Evolutionary conservation across 441 rosid genomes (phyloP).

Genomic region (Breynia disticha): DNA sequence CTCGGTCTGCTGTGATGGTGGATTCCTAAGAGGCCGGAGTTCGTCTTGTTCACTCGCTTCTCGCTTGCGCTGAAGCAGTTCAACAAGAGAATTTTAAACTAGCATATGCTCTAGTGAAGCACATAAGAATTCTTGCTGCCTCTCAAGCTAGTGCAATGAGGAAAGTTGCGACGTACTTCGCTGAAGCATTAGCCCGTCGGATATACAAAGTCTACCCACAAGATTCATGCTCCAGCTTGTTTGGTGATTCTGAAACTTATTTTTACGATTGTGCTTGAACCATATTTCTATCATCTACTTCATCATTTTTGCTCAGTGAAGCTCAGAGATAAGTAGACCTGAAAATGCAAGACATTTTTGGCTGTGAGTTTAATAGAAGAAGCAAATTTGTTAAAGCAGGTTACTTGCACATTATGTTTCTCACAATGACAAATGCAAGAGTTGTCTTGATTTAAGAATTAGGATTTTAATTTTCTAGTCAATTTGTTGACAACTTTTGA

Average conservation of each 20-base stretch:
- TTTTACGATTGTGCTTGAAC: background rate
- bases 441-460: no score
- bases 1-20: slow-evolving; percentile 47
- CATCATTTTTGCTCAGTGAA: slow-evolving; percentile 33
- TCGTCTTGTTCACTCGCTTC: slow-evolving; percentile 63
- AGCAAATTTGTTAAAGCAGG: slow-evolving; percentile 85
- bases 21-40: slow-evolving; percentile 84
- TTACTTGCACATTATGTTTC: slow-evolving; percentile 11
- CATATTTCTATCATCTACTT: slow-evolving; percentile 7
- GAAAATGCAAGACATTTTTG: slow-evolving; percentile 68
- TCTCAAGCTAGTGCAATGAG: slow-evolving; percentile 87
- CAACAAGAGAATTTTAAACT: slow-evolving; percentile 48
- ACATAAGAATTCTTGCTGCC: slow-evolving; percentile 47
- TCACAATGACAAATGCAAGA: no score
- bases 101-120: slow-evolving; percentile 65
- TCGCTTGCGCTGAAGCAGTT: slow-evolving; percentile 83
- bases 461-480: no score
- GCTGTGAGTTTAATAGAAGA: slow-evolving; percentile 50
- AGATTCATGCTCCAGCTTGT: background rate
- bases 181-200: slow-evolving; percentile 72
- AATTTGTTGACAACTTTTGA: no score
- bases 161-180: slow-evolving; percentile 85
- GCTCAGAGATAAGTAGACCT: slow-evolving; percentile 87
- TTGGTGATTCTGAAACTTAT: background rate
- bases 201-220: slow-evolving; percentile 56